Conservation (phyloP, 208 protist species). For the Angomonas ambiguus region DNA sequence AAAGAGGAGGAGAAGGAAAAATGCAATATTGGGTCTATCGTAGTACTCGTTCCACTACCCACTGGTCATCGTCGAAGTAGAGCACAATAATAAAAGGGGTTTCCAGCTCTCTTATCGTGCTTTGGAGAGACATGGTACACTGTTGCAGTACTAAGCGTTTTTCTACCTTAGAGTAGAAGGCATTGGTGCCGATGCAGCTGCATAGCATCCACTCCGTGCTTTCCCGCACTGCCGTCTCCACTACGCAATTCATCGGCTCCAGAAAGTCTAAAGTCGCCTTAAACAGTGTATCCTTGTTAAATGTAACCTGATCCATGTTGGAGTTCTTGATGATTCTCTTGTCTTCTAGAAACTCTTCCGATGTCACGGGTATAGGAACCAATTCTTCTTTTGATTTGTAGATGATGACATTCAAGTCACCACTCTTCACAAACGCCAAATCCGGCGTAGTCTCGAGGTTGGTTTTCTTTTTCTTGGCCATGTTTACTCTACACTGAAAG, state of each 20-base stretch:
- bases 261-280: conserved; percentile 73
- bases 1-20: not conserved
- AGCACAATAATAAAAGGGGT: conserved; percentile 57
- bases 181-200: conserved; percentile 44
- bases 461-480: conserved; percentile 41
- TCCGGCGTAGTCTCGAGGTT: conserved; percentile 50
- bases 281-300: conserved; percentile 49
- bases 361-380: conserved; percentile 28
- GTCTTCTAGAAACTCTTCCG: conserved; percentile 49
- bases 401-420: conserved; percentile 62
- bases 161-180: conserved; percentile 75
- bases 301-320: conserved; percentile 68
- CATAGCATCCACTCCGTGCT: conserved; percentile 77
- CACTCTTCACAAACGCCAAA: conserved; percentile 50
- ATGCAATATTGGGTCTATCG: conserved; percentile 15
- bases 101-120: conserved; percentile 47
- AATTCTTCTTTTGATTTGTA: conserved; percentile 34
- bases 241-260: conserved; percentile 48
- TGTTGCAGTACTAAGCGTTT: conserved; percentile 67
- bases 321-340: conserved; percentile 37
- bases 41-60: conserved; percentile 61
- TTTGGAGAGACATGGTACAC: conserved; percentile 57
- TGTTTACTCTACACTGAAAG: conserved; percentile 4
- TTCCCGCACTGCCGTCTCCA: conserved; percentile 75
- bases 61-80: conserved; percentile 38